Base-by-base conservation (phyloP, 768 basidiomycete species). In the Russula sp. region DNA sequence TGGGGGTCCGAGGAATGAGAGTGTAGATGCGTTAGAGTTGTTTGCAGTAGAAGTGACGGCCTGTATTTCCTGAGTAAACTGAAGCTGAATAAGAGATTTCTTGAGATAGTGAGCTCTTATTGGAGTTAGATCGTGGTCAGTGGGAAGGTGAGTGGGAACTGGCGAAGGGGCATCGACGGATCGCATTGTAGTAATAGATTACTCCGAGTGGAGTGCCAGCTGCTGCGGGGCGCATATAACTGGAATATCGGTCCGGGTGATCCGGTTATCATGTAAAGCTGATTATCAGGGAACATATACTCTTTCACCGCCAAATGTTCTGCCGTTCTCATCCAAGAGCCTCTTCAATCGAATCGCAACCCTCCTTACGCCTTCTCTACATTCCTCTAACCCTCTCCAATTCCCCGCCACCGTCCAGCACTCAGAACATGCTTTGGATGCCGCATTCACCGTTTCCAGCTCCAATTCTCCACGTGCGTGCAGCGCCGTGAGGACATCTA, bases 101-200 rank as follows among this genome's bases (percentile, higher is more conserved):
- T 98, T 99, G 72, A 99, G 90, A 74, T 99, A 99, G 71, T 99
- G 97, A 5, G 95, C 93, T 46, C 95, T 87, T 51, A 95, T 76
- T 13, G 96, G 91, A 1, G 93, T 91, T 52, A 98, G 16, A 22
- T 65, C 59, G 10, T 65, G 46, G 20, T 58, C 39, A 29, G 25
- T 42, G 45, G 47, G 35, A 16, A n/a, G 5, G 20, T 29, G 9
- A 45, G 49, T 6, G 25, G 45, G 22, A 1, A 34, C 3, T 13
- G 18, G 49, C 36, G 48, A 29, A 42, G 16, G 32, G 29, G 16
- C 6, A 7, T 35, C 32, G 32, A n/a, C 34, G 8, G 48, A 49
- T 32, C 34, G 48, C 48, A 50, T 29, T 2, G 25, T 29, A 29
- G 25, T 29, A 29, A 29, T 29, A 29, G 25, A 29, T 29, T 29